phyloP scores from a whole-genome alignment of 2,329 filamentous ascomycete species.

The Coniochaeta ligniaria region DNA sequence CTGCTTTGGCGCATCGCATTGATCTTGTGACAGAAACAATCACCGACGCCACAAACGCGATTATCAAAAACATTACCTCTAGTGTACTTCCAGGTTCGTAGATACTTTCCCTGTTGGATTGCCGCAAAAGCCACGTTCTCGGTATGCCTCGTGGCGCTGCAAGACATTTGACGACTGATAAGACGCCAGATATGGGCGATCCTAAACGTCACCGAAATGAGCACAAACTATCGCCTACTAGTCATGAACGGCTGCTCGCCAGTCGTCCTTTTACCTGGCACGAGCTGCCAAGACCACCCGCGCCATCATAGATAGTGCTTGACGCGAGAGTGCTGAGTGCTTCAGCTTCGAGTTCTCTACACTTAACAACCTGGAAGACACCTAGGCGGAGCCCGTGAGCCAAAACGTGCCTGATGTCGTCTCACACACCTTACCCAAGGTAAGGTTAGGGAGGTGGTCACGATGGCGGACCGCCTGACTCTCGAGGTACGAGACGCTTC shows the following conservation, averaged over 20 bases:
- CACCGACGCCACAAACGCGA: neutral
- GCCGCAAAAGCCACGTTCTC: no score
- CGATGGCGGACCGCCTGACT: neutral
- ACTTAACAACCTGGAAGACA: neutral
- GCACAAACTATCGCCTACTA: neutral
- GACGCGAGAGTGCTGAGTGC: neutral
- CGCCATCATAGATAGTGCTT: neutral
- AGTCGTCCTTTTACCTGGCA: neutral
- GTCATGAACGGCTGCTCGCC: neutral
- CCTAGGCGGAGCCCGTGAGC: neutral
- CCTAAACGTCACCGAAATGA: neutral
- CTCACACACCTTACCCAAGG: neutral
- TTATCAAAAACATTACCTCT: neutral
- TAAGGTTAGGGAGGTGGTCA: neutral
- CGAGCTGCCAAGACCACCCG: neutral
- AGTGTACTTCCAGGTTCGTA: no score
- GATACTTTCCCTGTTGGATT: neutral
- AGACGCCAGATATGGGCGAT: neutral
- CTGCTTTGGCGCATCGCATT: neutral
- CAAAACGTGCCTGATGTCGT: neutral
- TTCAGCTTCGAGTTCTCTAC: neutral
- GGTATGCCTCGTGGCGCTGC: neutral
- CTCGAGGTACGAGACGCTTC: neutral
- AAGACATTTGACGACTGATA: neutral
- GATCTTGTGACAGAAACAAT: neutral